Conservation (phyloP, 2,329 filamentous ascomycete species). For the Ascochyta pisi region DNA sequence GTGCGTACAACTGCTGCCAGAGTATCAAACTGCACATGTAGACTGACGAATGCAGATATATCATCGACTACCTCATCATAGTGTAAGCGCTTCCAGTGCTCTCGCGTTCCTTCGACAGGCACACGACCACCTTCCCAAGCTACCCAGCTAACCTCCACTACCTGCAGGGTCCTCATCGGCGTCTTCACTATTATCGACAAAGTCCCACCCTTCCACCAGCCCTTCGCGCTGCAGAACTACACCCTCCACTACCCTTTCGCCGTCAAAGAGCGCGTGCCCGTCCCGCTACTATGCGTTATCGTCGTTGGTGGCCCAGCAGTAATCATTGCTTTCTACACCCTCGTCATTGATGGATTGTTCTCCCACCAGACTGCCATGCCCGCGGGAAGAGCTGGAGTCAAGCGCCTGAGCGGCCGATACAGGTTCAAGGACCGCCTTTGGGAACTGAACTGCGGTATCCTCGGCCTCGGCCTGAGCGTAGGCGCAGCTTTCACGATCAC, state of each 20-base stretch:
- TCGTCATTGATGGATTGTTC: conserved; percentile 65
- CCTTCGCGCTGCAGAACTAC: conserved; percentile 63
- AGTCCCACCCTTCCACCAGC: conserved; percentile 63
- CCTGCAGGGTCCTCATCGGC: conserved; percentile 56
- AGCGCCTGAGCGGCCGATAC: conserved; percentile 54
- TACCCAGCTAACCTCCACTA: conserved; percentile 26
- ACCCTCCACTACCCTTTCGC: conserved; percentile 66
- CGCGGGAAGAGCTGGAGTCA: conserved; percentile 32
- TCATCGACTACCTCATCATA: conserved; percentile 66
- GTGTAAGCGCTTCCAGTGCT: conserved; percentile 51
- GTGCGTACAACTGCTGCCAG: conserved; percentile 45
- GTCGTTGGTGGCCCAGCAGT: conserved; percentile 57
- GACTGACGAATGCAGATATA: conserved; percentile 55
- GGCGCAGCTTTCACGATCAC: conserved; percentile 65
- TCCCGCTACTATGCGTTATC: conserved; percentile 57
- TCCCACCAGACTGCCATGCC: conserved; percentile 55
- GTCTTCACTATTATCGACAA: conserved; percentile 62
- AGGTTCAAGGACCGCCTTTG: conserved; percentile 64
- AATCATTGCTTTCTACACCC: conserved; percentile 63
- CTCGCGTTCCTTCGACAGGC: conserved; percentile 16
- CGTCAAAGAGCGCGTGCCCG: conserved; percentile 61
- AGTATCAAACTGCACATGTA: neutral
- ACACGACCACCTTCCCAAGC: conserved; percentile 45
- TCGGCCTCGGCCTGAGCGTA: conserved; percentile 63
- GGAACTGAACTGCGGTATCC: conserved; percentile 67